Evolutionary conservation across 1,284 basidiomycete species (phyloP).

Genomic region (Ceratobasidium sp.): DNA sequence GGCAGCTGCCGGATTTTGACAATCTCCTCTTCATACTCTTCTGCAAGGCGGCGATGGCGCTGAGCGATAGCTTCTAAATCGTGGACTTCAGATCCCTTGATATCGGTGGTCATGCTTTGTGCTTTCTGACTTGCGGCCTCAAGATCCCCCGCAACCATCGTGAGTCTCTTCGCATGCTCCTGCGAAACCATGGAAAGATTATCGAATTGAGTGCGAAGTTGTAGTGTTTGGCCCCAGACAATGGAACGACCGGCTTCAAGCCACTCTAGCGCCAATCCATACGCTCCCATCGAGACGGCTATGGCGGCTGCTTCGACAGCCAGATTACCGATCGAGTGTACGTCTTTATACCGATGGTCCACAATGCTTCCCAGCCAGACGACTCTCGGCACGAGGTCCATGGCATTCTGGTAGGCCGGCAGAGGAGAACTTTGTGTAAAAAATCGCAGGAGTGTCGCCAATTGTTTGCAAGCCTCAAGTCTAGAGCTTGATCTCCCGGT

Average conservation of each 20-base stretch:
- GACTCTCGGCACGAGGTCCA: background rate
- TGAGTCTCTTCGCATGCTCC: background rate
- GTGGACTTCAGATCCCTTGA: no score
- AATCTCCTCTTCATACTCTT: background rate
- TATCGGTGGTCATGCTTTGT: no score
- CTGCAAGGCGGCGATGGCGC: background rate
- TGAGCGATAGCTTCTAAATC: conserved; percentile 1
- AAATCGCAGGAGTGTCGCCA: background rate
- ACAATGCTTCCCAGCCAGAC: background rate
- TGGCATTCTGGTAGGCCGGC: background rate
- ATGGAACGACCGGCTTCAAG: background rate
- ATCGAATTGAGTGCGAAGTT: no score
- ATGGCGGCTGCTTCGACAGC: background rate
- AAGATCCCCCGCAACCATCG: background rate
- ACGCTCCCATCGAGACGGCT: background rate
- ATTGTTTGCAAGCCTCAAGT: background rate
- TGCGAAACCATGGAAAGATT: background rate
- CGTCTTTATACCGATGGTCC: background rate
- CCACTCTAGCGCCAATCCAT: background rate
- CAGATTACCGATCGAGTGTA: background rate
- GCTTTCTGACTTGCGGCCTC: background rate
- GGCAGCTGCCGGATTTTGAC: background rate
- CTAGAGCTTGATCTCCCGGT: background rate
- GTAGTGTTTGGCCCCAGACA: background rate
- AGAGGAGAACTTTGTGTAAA: background rate